A percentile compares a stretch with the other conserved stretches of the same genome.
These are phyloP conservation scores for Venturia aucupariae DNA, from an alignment of 2,329 filamentous ascomycete species.

Conservation along the genomic window DNA sequence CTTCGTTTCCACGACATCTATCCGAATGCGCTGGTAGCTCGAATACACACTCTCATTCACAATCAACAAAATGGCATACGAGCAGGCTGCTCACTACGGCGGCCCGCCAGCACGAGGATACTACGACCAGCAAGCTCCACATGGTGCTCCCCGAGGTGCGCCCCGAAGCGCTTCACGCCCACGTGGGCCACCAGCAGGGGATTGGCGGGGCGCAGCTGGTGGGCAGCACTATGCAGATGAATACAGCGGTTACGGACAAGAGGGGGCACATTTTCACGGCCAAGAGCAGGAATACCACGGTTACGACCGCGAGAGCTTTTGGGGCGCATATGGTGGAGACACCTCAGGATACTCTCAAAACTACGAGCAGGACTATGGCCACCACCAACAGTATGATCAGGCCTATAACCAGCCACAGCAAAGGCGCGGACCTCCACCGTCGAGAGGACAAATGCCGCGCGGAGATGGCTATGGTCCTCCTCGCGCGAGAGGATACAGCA, in stretches of 20 bases:
- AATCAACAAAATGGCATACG: conserved; percentile 31
- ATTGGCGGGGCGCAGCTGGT: too few relatives aligned
- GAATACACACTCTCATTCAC: background rate
- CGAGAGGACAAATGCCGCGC: conserved; percentile 7
- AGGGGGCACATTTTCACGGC: background rate
- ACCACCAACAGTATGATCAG: background rate
- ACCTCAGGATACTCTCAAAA: conserved; percentile 4
- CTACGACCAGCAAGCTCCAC: conserved; percentile 19
- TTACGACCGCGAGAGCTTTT: conserved; percentile 10
- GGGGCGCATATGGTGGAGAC: conserved; percentile 10
- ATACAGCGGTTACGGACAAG: background rate
- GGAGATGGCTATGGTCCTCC: conserved; percentile 11
- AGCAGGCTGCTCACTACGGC: conserved; percentile 28
- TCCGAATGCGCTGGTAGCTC: background rate
- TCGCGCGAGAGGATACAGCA: conserved; percentile 1
- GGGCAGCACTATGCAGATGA: background rate
- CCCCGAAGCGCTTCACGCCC: conserved; percentile 2
- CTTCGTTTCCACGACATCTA: background rate
- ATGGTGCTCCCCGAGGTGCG: conserved; percentile 18
- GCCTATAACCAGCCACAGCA: background rate
- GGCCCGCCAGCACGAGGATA: conserved; percentile 25
- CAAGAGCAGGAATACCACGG: conserved; percentile 9
- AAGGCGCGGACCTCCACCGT: background rate
- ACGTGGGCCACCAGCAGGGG: background rate
- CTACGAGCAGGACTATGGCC: conserved; percentile 8